These are phyloP conservation scores for Lentinula novae-zelandiae DNA, from an alignment of 1,284 basidiomycete species.

Conservation along the genomic window DNA sequence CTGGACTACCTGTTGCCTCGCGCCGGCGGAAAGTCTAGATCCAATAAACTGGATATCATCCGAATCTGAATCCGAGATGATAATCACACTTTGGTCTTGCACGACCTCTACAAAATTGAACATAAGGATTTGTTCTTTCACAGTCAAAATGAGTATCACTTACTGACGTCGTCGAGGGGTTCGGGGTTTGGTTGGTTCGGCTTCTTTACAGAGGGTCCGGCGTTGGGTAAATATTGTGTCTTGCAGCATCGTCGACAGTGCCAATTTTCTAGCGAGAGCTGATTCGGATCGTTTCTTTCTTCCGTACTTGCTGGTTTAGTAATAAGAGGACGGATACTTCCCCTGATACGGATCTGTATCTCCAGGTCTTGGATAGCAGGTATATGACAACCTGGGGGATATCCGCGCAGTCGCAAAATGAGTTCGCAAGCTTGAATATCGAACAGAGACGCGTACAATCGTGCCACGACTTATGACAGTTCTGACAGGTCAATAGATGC, in stretches of 20 bases:
- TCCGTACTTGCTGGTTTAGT: neutral
- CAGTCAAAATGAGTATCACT: neutral
- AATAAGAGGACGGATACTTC: neutral
- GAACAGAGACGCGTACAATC: constrained; percentile 6
- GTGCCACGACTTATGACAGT: constrained; percentile 14
- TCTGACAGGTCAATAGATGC: constrained; percentile 9
- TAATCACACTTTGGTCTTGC: neutral
- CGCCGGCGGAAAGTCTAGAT: neutral
- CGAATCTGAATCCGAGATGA: neutral
- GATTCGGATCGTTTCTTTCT: neutral
- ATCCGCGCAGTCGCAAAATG: neutral
- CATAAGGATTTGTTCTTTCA: too few relatives aligned
- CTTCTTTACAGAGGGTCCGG: neutral
- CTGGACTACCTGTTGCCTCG: neutral
- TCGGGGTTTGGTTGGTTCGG: neutral
- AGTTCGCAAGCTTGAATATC: neutral
- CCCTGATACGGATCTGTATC: neutral
- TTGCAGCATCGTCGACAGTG: neutral
- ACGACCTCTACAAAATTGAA: neutral
- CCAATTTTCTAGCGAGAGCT: constrained; percentile 1
- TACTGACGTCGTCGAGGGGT: neutral
- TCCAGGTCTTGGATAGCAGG: constrained; percentile 6
- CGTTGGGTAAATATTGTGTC: neutral
- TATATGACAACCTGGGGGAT: constrained; percentile 10
- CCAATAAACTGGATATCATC: neutral